Evolutionary conservation across 768 basidiomycete genomes (phyloP).

Genomic region (Lentinula detonsa): DNA sequence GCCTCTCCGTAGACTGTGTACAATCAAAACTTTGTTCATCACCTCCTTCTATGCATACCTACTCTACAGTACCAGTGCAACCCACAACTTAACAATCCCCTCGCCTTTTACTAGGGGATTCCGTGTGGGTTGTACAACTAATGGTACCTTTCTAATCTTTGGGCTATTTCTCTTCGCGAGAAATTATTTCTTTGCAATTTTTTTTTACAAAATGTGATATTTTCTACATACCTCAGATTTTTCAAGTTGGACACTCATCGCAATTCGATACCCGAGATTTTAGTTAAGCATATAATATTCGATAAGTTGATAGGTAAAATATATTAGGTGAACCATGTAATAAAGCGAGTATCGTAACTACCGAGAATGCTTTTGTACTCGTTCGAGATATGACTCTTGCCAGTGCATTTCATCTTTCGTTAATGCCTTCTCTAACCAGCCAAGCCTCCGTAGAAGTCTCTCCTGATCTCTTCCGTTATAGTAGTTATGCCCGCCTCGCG

Average conservation of each 20-base stretch:
- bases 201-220: background rate
- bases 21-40: background rate
- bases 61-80: conserved; percentile 16
- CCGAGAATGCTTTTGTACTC: conserved; percentile 1
- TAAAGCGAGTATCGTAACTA: background rate
- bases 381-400: conserved; percentile 35
- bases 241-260: background rate
- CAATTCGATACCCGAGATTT: no score
- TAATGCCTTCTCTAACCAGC: conserved; percentile 35
- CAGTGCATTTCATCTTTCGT: conserved; percentile 26
- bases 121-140: conserved; percentile 18
- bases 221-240: background rate
- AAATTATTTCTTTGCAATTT: background rate
- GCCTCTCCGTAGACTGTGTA: conserved; percentile 3
- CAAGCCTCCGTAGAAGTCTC: conserved; percentile 30
- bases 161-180: conserved; percentile 3
- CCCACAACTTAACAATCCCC: conserved; percentile 23
- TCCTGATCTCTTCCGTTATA: conserved; percentile 54
- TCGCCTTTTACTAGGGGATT: conserved; percentile 30
- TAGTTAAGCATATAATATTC: no score
- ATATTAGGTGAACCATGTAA: no score
- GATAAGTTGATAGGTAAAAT: no score
- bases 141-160: conserved; percentile 6
- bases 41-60: background rate
- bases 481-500: conserved; percentile 59